phyloP scores from a whole-genome alignment of 148 eudicot species.

The Vaccinium macrocarpon region DNA sequence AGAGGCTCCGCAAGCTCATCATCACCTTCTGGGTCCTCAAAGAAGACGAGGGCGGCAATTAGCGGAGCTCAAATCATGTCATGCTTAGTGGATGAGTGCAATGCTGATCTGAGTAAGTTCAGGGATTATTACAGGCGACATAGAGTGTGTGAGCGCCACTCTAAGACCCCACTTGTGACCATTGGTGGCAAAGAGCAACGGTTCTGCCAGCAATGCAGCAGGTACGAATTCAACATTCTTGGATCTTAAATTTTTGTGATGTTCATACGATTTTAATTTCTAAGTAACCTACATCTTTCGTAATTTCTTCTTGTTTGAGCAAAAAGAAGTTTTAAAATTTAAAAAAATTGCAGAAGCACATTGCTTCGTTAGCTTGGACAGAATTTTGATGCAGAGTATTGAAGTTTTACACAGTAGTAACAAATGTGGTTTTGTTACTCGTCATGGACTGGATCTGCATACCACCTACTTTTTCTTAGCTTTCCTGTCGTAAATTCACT shows the following conservation, averaged over 20 bases:
- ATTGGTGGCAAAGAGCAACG: constrained; percentile 37
- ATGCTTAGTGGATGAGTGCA: constrained; percentile 36
- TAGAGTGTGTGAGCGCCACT: constrained; percentile 47
- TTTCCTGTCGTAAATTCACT: background rate
- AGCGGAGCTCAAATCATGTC: constrained; percentile 13
- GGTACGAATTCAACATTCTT: constrained; percentile 16
- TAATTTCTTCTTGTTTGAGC: background rate
- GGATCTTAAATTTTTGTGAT: background rate
- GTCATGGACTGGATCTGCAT: background rate
- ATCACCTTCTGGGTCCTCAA: constrained; percentile 29
- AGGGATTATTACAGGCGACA: constrained; percentile 49
- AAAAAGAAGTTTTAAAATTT: background rate
- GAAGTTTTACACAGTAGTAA: background rate
- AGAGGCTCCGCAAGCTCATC: background rate
- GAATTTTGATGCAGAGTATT: background rate
- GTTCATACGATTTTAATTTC: background rate
- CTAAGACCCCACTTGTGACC: constrained; percentile 37
- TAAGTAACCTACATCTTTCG: background rate
- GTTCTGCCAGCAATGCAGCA: constrained; percentile 57
- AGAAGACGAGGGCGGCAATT: constrained; percentile 13
- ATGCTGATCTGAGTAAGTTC: constrained; percentile 32
- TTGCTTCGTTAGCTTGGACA: background rate
- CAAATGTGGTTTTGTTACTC: background rate
- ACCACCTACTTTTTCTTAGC: background rate
- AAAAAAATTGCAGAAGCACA: background rate